Conservation (phyloP, 75 land plant species). For the Sequoiadendron giganteum region DNA sequence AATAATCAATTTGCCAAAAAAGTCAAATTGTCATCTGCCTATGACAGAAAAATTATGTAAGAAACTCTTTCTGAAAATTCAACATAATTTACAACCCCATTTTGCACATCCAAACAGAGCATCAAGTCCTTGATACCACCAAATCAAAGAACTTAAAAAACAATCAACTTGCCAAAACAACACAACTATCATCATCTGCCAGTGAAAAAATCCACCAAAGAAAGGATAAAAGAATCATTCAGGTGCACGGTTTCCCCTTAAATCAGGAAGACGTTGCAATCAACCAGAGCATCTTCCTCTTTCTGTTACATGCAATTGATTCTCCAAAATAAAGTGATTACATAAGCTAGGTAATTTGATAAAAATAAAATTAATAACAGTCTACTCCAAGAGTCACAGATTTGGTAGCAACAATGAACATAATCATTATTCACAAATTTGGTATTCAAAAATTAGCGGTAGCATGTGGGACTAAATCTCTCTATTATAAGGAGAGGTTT, state of each 20-base stretch:
- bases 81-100: neutral
- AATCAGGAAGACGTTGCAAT: neutral
- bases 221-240: neutral
- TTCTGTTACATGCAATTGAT: slow-evolving; percentile 4
- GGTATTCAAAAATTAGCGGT: neutral
- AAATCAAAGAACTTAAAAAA: neutral
- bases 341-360: neutral
- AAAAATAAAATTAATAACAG: neutral
- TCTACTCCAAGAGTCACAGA: neutral
- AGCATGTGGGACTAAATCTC: too few species aligned
- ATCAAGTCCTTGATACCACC: neutral
- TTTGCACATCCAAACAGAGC: neutral
- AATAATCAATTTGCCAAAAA: too few species aligned
- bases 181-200: neutral
- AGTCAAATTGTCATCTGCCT: neutral
- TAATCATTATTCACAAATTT: neutral
- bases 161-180: too few species aligned
- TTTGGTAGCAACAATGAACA: neutral
- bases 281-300: neutral
- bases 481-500: too few species aligned
- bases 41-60: slow-evolving; percentile 1
- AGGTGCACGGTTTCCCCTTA: neutral
- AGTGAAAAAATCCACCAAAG: neutral
- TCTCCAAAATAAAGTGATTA: neutral
- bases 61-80: neutral